Conservation (phyloP, 2,329 filamentous ascomycete species). For the Malbranchea zuffiana region DNA sequence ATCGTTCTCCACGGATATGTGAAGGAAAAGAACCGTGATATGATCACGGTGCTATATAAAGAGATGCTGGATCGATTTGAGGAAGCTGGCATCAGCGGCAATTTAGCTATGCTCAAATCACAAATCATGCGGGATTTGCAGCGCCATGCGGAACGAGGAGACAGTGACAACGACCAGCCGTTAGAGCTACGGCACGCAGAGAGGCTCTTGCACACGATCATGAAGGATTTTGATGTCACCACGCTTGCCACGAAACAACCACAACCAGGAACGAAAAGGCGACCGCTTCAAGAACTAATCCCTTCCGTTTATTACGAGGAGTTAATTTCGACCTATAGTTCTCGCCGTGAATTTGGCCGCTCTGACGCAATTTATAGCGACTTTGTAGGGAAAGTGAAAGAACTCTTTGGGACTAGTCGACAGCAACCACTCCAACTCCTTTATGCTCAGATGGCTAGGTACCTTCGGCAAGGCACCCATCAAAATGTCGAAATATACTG, state of each 20-base stretch:
- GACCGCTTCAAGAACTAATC: conserved; percentile 32
- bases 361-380: conserved; percentile 47
- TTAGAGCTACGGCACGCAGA: conserved; percentile 26
- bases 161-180: conserved; percentile 8
- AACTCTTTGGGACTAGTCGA: conserved; percentile 7
- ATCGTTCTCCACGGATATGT: conserved; percentile 42
- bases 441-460: conserved; percentile 56
- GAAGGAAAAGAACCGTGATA: conserved; percentile 36
- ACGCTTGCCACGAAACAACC: conserved; percentile 37
- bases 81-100: conserved; percentile 24
- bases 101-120: conserved; percentile 27
- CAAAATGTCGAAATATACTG: conserved; percentile 56
- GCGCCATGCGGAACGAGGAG: conserved; percentile 14
- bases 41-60: conserved; percentile 42
- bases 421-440: conserved; percentile 45
- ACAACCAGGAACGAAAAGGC: conserved; percentile 24
- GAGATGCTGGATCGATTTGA: conserved; percentile 31
- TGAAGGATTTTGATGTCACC: conserved; percentile 30
- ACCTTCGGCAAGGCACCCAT: conserved; percentile 44
- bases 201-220: conserved; percentile 27
- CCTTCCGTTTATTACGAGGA: conserved; percentile 44
- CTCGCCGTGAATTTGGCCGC: conserved; percentile 35
- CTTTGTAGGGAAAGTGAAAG: conserved; percentile 30
- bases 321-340: conserved; percentile 46
- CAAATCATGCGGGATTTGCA: conserved; percentile 28